These are phyloP conservation scores for Crithidia brevicula DNA, from an alignment of 208 protist genomes.

Conservation along the genomic window DNA sequence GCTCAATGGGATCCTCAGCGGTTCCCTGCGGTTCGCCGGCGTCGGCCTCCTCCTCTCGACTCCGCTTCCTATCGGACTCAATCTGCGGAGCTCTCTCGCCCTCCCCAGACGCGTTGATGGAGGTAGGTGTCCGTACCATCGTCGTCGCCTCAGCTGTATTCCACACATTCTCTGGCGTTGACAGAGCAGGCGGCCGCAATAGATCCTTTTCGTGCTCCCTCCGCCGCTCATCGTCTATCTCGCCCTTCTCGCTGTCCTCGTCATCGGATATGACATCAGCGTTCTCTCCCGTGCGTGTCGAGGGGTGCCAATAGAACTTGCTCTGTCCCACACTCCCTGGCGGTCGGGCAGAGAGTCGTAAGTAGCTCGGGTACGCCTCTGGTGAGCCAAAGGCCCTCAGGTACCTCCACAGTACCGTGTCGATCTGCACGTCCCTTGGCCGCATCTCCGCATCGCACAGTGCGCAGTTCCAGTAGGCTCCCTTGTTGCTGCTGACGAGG, in stretches of 20 bases:
- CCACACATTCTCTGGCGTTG: too few species aligned
- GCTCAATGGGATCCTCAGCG: conserved; percentile 73
- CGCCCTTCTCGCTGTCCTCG: neutral
- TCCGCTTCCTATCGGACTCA: conserved; percentile 11
- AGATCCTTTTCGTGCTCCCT: neutral
- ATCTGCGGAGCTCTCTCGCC: neutral
- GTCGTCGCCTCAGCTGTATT: too few species aligned
- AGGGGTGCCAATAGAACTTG: conserved; percentile 44
- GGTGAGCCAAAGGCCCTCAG: conserved; percentile 21
- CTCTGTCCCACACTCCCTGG: neutral
- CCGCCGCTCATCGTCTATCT: neutral
- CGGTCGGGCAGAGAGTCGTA: conserved; percentile 38
- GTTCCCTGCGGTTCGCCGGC: conserved; percentile 33
- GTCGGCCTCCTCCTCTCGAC: conserved; percentile 29
- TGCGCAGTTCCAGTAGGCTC: conserved; percentile 88
- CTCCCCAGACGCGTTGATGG: neutral
- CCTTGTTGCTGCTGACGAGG: conserved; percentile 66
- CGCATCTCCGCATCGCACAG: conserved; percentile 76
- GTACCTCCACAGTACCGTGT: conserved; percentile 75
- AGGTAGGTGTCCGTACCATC: neutral
- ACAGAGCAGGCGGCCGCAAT: neutral
- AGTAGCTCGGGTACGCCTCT: conserved; percentile 27
- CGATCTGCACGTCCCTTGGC: conserved; percentile 52
- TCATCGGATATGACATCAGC: conserved; percentile 37
- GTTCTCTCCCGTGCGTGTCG: conserved; percentile 20